Percentiles rank a stretch among this genome's conserved stretches.
Evolutionary conservation across 169 alveolate species (phyloP).

Genomic region (Hepatocystis sp.): DNA sequence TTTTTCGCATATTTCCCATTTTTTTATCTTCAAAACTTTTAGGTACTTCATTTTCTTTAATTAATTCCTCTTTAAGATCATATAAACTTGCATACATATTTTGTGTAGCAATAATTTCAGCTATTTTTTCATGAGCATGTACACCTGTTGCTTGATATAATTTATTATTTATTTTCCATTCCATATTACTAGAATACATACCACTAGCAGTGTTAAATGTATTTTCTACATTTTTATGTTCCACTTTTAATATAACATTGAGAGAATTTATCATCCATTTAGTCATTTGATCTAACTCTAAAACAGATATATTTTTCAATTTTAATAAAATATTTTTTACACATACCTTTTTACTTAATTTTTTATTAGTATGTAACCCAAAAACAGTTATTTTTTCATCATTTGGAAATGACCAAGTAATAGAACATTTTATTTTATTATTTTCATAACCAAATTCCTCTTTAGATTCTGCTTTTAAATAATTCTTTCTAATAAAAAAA

Average conservation of each 20-base stretch:
- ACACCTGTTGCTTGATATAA: constrained; percentile 51
- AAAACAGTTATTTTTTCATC: constrained; percentile 49
- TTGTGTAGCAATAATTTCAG: constrained; percentile 66
- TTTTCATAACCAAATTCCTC: constrained; percentile 72
- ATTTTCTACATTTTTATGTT: constrained; percentile 50
- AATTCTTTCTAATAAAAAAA: constrained; percentile 63
- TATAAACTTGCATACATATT: constrained; percentile 38
- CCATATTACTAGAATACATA: constrained; percentile 36
- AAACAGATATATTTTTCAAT: constrained; percentile 65
- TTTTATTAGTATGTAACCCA: constrained; percentile 61
- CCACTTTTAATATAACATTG: constrained; percentile 62
- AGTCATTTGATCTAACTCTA: constrained; percentile 75
- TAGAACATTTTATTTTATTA: constrained; percentile 54
- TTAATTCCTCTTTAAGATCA: constrained; percentile 56
- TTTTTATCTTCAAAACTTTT: constrained; percentile 19
- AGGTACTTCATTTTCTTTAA: constrained; percentile 28
- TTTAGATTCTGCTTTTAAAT: constrained; percentile 62
- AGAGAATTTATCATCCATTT: constrained; percentile 73
- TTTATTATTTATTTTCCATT: constrained; percentile 73
- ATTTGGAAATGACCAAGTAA: constrained; percentile 62
- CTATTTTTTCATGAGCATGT: constrained; percentile 54
- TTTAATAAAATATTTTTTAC: constrained; percentile 64
- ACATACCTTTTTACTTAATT: constrained; percentile 73
- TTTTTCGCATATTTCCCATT: neutral
- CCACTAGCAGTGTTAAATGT: constrained; percentile 36